Conservation (phyloP, 805 yeast genomes). For the Kluyveromyces siamensis region DNA sequence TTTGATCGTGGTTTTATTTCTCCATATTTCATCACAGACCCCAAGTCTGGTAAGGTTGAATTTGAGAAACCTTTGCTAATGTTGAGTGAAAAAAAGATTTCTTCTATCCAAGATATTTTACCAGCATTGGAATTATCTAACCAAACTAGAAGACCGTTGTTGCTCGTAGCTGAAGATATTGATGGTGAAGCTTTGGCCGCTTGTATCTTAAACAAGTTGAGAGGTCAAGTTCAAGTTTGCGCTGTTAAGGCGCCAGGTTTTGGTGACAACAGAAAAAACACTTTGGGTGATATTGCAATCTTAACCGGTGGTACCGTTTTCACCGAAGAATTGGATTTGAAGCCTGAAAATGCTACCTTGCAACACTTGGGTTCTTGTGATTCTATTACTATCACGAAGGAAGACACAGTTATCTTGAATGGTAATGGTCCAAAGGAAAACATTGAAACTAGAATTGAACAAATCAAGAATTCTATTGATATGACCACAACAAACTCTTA, state of each 20-base stretch:
- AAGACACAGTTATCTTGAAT: slow-evolving; percentile 87
- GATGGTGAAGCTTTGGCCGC: slow-evolving; percentile 99
- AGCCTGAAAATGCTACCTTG: slow-evolving; percentile 88
- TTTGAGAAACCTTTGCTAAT: slow-evolving; percentile 87
- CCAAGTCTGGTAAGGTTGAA: slow-evolving; percentile 89
- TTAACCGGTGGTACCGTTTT: slow-evolving; percentile 81
- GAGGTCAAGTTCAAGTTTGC: slow-evolving; percentile 97
- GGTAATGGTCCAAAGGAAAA: slow-evolving; percentile 83
- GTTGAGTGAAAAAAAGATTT: slow-evolving; percentile 86
- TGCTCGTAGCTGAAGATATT: slow-evolving; percentile 89
- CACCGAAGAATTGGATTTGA: slow-evolving; percentile 89
- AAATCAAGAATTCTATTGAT: slow-evolving; percentile 74
- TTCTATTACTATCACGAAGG: slow-evolving; percentile 86
- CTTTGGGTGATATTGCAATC: slow-evolving; percentile 89
- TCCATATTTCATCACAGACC: slow-evolving; percentile 91
- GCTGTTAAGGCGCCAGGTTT: slow-evolving; percentile 98
- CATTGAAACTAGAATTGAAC: slow-evolving; percentile 83
- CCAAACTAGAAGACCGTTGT: slow-evolving; percentile 85
- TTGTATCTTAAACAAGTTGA: slow-evolving; percentile 89
- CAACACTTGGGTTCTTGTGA: slow-evolving; percentile 90
- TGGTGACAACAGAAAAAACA: slow-evolving; percentile 97
- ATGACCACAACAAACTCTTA: slow-evolving; percentile 70
- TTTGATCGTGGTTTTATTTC: slow-evolving; percentile 96
- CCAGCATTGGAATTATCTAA: slow-evolving; percentile 92
- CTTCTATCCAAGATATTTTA: slow-evolving; percentile 80